Base-by-base conservation (phyloP, 768 basidiomycete species). In the Strobilomyces echinocephalus region DNA sequence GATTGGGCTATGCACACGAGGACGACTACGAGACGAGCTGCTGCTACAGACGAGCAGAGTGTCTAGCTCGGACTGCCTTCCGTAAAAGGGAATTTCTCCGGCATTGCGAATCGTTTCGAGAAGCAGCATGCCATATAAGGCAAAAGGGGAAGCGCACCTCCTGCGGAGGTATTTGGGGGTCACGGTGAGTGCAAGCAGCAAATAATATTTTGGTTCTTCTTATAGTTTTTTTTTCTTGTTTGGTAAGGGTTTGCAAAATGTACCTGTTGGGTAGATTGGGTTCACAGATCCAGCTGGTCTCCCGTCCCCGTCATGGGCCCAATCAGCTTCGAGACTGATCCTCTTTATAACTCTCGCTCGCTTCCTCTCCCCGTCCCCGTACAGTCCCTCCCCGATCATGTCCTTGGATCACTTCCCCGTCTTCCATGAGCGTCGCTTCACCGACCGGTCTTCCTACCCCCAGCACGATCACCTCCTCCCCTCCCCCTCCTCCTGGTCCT, bases 321-420 rank as follows among this genome's bases (percentile, higher is more conserved):
- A 40, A 51, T 52, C 63, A 40, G 48, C 50, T 66, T 58, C 49
- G 61, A 58, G 52, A 51, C 62, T 63, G 60, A 66, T 67, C 67
- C 60, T 68, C 69, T 63, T 66, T 66, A 70, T 66, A 67, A 63
- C 52, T 4, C 49, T 62, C 49, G 36, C 35, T 26, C 20, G 28
- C 36, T 53, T 46, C 56, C 59, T 38, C 52, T 55, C 38, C 58
- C 44, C 44, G 21, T n/a, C 36, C 3, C n/a, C 3, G 2, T 18
- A 20, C n/a, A 4, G 8, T 20, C 12, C 20, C 4, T 6, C 30
- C 7, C 44, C 38, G 45, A 46, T 53, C 41, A 69, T 69, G 69
- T 69, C 68, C 1, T 54, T 69, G 60, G 68, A 69, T 69, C 68
- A 69, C 26, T 68, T 70, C 20, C 50, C 68, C 46, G 38, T 69